Evolutionary conservation across 164 flowering plant species (phyloP), one percentile per base, ranked within the genome.

Genomic region (Kalanchoe fedtschenkoi): DNA sequence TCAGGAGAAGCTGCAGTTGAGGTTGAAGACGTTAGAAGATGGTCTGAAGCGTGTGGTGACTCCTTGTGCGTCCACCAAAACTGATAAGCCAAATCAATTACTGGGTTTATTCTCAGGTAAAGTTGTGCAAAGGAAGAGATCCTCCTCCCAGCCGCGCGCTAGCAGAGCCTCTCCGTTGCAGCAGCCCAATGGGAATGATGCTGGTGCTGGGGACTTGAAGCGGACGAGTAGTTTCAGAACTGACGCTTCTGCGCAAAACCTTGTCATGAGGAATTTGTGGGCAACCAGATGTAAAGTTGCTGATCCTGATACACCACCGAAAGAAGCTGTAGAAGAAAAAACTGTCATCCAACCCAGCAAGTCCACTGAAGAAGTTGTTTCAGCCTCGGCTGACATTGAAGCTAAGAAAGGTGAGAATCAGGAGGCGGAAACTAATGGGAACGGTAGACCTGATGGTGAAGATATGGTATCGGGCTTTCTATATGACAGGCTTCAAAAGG

Each of bases 401-500:
- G 58, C 54, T 35, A 69, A 66, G 58, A 63, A 42, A 16, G 35
- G 60, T 29, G 65, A 58, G 8, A 68, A 54, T 43, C 69, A 30
- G 30, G 81, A 62, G 15, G 37, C 29, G 22, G 63, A 72, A 44
- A 70, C 35, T 47, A 73, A 65, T 32, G 72, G 39, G 43, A 68
- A 63, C 43, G 34, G 47, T 9, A 70, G 60, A 53, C 29, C 51
- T 55, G 76, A 68, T 14, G 32, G 38, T 38, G 84, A 77, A 61
- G 97, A 89, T 67, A 46, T 75, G 46, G 87, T 93, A 34, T 93
- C 97, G 2, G 98, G 97, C 9, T 85, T 82, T 71, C 70, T 93
- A 62, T 93, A 93, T 68, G 96, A 93, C 62, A 76, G 78, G 70
- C 78, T 89, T 66, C 97, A 89, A 62, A 89, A 74, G 61, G 96